A percentile compares a stretch with the other conserved stretches of the same genome.
These are phyloP conservation scores for Triglochin maritima DNA, from an alignment of 106 monocot species.

Conservation along the genomic window DNA sequence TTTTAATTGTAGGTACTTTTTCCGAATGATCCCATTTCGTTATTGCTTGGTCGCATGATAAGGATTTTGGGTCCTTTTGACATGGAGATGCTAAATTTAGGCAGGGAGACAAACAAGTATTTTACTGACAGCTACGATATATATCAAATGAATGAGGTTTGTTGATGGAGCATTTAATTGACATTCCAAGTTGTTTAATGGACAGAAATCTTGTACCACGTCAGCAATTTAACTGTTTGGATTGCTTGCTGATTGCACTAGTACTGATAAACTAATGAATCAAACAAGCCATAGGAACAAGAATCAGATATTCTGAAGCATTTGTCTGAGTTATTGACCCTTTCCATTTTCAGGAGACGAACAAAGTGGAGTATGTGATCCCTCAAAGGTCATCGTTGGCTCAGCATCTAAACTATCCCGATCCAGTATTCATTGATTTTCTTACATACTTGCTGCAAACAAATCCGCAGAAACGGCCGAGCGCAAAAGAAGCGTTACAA, in stretches of 20 bases:
- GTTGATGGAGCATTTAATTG: slow-evolving; percentile 5
- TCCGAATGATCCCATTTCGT: slow-evolving; percentile 57
- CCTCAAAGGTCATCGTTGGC: slow-evolving; percentile 56
- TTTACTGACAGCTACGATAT: slow-evolving; percentile 67
- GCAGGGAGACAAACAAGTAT: slow-evolving; percentile 63
- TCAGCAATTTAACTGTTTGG: too few species aligned
- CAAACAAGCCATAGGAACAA: too few species aligned
- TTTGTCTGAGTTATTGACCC: neutral
- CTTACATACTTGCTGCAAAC: slow-evolving; percentile 53
- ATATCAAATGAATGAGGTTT: slow-evolving; percentile 67
- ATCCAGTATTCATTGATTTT: slow-evolving; percentile 62
- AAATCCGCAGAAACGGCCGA: slow-evolving; percentile 64
- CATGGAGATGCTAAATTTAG: slow-evolving; percentile 58
- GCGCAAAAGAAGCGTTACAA: slow-evolving; percentile 56
- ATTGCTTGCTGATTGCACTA: too few species aligned
- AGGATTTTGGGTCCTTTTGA: slow-evolving; percentile 80
- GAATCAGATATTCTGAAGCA: too few species aligned
- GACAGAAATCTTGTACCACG: too few species aligned
- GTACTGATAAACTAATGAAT: too few species aligned
- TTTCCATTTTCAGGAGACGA: slow-evolving; percentile 44
- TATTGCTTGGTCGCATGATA: slow-evolving; percentile 79
- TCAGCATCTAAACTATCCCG: slow-evolving; percentile 43
- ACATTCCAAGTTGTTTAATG: neutral
- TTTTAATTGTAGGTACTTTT: slow-evolving; percentile 55
- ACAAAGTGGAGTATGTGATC: slow-evolving; percentile 52